phyloP scores from a whole-genome alignment of 2,329 filamentous ascomycete species.

The Phialemonium atrogriseum region DNA sequence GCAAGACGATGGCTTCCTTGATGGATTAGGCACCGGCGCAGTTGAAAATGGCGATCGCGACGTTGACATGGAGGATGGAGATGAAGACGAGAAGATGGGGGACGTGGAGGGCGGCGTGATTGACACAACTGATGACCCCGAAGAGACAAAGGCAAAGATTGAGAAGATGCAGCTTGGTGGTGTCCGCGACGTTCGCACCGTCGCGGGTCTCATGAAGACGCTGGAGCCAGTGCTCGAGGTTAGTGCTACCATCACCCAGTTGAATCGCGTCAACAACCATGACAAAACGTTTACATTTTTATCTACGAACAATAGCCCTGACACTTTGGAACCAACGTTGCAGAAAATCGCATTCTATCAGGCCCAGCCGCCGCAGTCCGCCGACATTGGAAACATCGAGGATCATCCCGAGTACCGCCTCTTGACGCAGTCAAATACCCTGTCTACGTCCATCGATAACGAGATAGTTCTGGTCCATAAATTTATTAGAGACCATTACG shows the following conservation, averaged over 20 bases:
- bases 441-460: constrained; percentile 87
- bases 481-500: constrained; percentile 93
- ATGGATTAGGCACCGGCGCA: constrained; percentile 24
- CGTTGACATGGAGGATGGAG: constrained; percentile 49
- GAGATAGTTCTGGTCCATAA: constrained; percentile 94
- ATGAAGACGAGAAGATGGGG: constrained; percentile 51
- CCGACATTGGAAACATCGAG: constrained; percentile 72
- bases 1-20: constrained; percentile 38
- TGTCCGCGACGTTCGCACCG: constrained; percentile 70
- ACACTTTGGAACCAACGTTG: constrained; percentile 44
- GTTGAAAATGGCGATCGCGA: constrained; percentile 34
- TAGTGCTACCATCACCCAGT: constrained; percentile 30
- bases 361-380: constrained; percentile 56
- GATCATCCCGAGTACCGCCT: constrained; percentile 89
- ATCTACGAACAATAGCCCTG: constrained; percentile 55
- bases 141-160: constrained; percentile 67
- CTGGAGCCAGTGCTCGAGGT: constrained; percentile 77
- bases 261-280: constrained; percentile 17
- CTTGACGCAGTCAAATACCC: constrained; percentile 77
- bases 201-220: constrained; percentile 73
- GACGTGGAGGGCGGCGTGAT: constrained; percentile 43
- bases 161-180: constrained; percentile 72
- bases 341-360: constrained; percentile 78
- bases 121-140: constrained; percentile 52
- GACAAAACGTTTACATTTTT: constrained; percentile 55